Evolutionary conservation across 2,329 filamentous ascomycete species (phyloP), one percentile per base, ranked within the genome.

Genomic region (Teratosphaeria nubilosa): DNA sequence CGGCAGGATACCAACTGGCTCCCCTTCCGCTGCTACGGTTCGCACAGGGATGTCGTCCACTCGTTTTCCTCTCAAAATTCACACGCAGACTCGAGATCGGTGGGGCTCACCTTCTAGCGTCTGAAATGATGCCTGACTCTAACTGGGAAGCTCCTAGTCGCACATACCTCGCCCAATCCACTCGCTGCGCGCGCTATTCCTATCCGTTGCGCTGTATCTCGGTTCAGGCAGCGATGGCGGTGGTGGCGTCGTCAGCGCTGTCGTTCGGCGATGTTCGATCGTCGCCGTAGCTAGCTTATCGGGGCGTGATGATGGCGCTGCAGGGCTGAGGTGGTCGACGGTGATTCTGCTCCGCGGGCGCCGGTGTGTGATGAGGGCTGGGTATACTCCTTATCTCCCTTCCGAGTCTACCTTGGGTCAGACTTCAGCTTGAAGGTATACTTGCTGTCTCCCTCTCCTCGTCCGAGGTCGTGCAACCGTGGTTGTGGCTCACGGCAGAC

Each of bases 31-130:
- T 30, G 22, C 51, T 16, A 30, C 27, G 27, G 51, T 53, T 30
- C 24, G 51, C 51, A 20, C n/a, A 22, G 22, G 41, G 41, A 48
- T 22, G 11, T 16, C n/a, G 41, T 48, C 41, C 41, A 48, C 41
- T 48, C 41, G 20, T 20, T 45, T 16, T 45, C 41, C 5, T 24
- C n/a, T 5, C n/a, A 22, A 22, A 48, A 48, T 48, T n/a, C n/a
- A 16, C 16, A n/a, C 41, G 41, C 41, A 22, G 41, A 48, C 16
- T 48, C 41, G 25, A 53, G 24, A 53, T 30, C 24, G 22, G 51
- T 53, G 51, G 51, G 51, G 51, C 51, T 53, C 25, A 53, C 51
- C 51, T 48, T 48, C 41, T 53, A 53, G 31, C 51, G 51, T 22
- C 13, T 25, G 16, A 48, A 22, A 22, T 53, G 51, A 53, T 53